Base-by-base conservation (phyloP, 2,329 filamentous ascomycete species). In the Celoporthe dispersa region DNA sequence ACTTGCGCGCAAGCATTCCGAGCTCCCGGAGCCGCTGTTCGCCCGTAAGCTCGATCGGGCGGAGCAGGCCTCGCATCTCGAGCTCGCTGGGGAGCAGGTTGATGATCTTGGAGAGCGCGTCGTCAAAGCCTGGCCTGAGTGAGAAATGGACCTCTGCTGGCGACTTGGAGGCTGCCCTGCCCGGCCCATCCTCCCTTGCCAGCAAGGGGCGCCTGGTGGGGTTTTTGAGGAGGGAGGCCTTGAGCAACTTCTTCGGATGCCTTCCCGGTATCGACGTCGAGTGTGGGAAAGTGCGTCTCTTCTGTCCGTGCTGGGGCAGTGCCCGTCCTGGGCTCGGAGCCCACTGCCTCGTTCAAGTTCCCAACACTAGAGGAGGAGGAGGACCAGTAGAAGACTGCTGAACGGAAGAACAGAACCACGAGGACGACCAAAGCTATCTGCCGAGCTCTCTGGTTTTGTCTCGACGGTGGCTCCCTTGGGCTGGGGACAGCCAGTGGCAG, bases 11-110 rank as follows among this genome's bases (percentile, higher is more conserved):
- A 35, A 81, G 78, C 14, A 83, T 73, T 19, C 80, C 81, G 25
- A 81, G 75, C 70, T 83, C 81, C 25, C 78, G 77, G 51, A 83
- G 76, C 64, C 78, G 77, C 64, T 78, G 77, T 66, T 81, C 78
- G 37, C 81, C 81, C 2, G 80, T 80, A 3, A 75, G 74, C 25
- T 80, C 75, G 60, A 83, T 78, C 4, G 79, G 78, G 6, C 79
- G 76, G 2, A 82, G 74, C 11, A 82, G 74, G 33, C 79, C 78
- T 57, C 77, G 78, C 72, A 78, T 76, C 63, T 76, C 75, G 16
- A 78, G 74, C 61, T 80, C 78, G 67, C 78, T 76, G 5, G 79
- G 79, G 0, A 77, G 72, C 37, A 79, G 68, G 59, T 74, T 72
- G 48, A 78, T 74, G 28, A 78, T 59, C 33, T 76, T 73, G 16